Evolutionary conservation across 2,329 filamentous ascomycete genomes (phyloP), one percentile per base, ranked within the genome.

Genomic region (Akanthomyces muscarius): DNA sequence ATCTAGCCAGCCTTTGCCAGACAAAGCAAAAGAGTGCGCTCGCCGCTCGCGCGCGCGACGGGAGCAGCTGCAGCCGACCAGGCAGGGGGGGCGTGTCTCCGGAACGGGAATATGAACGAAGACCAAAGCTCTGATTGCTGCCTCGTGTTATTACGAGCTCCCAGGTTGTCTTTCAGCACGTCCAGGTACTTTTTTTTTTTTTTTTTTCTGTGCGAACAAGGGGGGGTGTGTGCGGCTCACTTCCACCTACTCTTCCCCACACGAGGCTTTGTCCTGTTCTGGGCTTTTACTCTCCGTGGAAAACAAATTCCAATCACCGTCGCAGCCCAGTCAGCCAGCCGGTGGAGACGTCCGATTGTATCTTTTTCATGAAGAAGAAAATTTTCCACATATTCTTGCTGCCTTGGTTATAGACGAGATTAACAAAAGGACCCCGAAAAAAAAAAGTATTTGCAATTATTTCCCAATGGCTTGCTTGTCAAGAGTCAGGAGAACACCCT

Each of bases 21-120:
- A 47, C 38, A 56, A 18, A 36, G 53, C 53, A 56, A 44, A 56
- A 23, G 25, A 47, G 4, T 44, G 42, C 42, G 42, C 41, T 36
- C 21, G 21, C 21, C 21, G 21, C 21, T 21, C 21, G 21, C 21
- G 21, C 21, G 28, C 54, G 41, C 54, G 38, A 25, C 30, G 53
- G 53, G 14, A 55, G 38, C 53, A 55, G n/a, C 25, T 28, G 21
- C 16, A 55, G 36, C 30, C 30, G 30, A 33, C 53, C 53, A 38
- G 25, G 7, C 7, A 30, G 54, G n/a, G 54, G 41, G 54, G 54
- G 54, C 54, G 42, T 57, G 54, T 57, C 18, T 57, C 54, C 54
- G 54, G 42, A 57, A 57, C 54, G 42, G 54, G 42, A 57, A 54
- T 54, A 54, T 53, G 33, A 54, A 30, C 10, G 36, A 33, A 33